Conservation (phyloP, 192 early-diverging fungal species). For the Thamnidium elegans region DNA sequence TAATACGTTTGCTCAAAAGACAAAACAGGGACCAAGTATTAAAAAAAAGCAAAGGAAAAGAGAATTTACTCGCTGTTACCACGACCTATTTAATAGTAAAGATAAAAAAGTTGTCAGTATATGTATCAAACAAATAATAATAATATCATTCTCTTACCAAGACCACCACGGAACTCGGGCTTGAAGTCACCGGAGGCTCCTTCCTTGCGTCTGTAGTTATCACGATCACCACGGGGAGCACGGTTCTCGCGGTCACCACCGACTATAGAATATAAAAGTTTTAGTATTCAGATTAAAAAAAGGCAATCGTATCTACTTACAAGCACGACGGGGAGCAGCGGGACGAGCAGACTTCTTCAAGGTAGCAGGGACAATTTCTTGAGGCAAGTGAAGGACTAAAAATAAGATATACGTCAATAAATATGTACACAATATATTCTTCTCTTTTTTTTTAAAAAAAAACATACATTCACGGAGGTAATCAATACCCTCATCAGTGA, state of each 20-base stretch:
- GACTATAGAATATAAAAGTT: conserved; percentile 36
- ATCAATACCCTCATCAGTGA: conserved; percentile 97
- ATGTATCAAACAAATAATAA: background rate
- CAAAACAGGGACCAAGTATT: background rate
- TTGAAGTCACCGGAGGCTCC: conserved; percentile 89
- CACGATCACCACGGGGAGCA: conserved; percentile 72
- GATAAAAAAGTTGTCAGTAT: background rate
- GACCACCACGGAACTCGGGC: conserved; percentile 96
- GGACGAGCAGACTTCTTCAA: conserved; percentile 93
- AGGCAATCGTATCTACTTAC: conserved; percentile 39
- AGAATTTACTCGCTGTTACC: conserved; percentile 27
- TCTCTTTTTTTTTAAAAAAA: background rate
- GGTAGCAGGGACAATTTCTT: conserved; percentile 95
- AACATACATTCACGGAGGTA: conserved; percentile 83
- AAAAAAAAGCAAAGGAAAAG: background rate
- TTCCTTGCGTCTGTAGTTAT: conserved; percentile 93
- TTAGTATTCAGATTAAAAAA: background rate
- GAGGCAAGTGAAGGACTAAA: conserved; percentile 89
- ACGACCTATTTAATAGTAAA: conserved; percentile 12
- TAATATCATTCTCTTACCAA: conserved; percentile 46
- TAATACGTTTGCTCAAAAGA: background rate
- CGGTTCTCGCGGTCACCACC: conserved; percentile 65
- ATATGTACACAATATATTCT: background rate
- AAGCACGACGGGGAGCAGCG: conserved; percentile 65
- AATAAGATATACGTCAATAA: background rate